Percentiles rank a stretch among this genome's conserved stretches.
These are phyloP conservation scores for Chenopodium quinoa DNA, from an alignment of 148 eudicot genomes.

Conservation along the genomic window DNA sequence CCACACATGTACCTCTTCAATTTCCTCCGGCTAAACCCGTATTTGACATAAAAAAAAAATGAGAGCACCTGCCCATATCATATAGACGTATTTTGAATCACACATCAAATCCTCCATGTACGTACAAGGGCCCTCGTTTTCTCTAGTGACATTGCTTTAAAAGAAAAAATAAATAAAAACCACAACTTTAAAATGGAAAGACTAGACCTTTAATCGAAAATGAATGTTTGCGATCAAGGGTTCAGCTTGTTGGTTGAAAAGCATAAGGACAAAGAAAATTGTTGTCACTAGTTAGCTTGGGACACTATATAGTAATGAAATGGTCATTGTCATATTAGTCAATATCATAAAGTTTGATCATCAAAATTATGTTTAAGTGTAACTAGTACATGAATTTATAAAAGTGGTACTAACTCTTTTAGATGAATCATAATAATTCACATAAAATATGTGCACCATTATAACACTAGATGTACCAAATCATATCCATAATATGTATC, in stretches of 20 bases:
- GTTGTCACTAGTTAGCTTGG: conserved; percentile 6
- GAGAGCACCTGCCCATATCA: not conserved
- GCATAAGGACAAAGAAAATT: not conserved
- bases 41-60: not conserved
- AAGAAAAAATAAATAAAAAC: not conserved
- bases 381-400: not conserved
- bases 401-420: not conserved
- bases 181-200: not conserved
- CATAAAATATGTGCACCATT: not conserved
- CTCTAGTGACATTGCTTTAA: not conserved
- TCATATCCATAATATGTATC: not conserved
- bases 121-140: not conserved
- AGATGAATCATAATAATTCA: not conserved
- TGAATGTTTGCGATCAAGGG: not conserved
- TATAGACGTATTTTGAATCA: not conserved
- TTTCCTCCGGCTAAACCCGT: not conserved
- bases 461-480: not conserved
- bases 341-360: not conserved
- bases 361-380: not conserved
- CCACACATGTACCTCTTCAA: not conserved
- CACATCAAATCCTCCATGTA: not conserved
- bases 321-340: not conserved
- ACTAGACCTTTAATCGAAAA: not conserved
- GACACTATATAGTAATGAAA: conserved; percentile 1
- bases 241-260: conserved; percentile 9